Evolutionary conservation across 805 yeast species (phyloP), one percentile per base, ranked within the genome.

Genomic region (Blastobotrys muscicola): DNA sequence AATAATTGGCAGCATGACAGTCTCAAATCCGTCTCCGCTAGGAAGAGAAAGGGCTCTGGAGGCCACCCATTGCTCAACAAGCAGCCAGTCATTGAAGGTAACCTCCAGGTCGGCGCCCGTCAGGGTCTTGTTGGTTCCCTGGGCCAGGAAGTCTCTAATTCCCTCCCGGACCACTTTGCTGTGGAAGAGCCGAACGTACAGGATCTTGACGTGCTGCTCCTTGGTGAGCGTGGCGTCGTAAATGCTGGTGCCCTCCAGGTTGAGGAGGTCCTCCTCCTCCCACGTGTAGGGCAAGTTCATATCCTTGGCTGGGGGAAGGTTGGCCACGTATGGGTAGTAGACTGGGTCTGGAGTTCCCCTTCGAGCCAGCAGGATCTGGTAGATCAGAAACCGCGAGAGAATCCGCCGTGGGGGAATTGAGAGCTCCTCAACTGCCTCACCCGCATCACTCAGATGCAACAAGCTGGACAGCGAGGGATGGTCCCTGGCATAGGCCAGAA

Each of bases 1-100:
- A 2, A 76, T 52, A 4, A 74, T 50, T 0, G 82, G 82, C 3
- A 76, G 76, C 46, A 77, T 67, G 66, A 70, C 75, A 45, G 71
- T 36, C 38, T 49, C 45, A 11, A 44, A 33, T 11, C 31, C 48
- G 9, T 35, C 48, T 5, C 43, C 46, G 3, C 48, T 46, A 2
- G 53, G 50, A 1, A 64, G 50, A 37, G 62, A 64, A 29, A 67
- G 43, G 2, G 58, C 48, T 10, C 71, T 51, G 16, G 69, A 64
- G 2, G 60, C 48, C 4, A 63, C 54, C 64, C 67, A 61, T 36
- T 58, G 58, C 34, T 64, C 66, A 5, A 62, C 60, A 14, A 62
- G 47, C 11, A 57, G 44, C 56, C 60, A 61, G 29, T 56, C 58
- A 3, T 53, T 44, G 16, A 50, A 48, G 9, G 51, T 26, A 31